Conservation (phyloP, 257 asterid species). For the Handroanthus guayacan region DNA sequence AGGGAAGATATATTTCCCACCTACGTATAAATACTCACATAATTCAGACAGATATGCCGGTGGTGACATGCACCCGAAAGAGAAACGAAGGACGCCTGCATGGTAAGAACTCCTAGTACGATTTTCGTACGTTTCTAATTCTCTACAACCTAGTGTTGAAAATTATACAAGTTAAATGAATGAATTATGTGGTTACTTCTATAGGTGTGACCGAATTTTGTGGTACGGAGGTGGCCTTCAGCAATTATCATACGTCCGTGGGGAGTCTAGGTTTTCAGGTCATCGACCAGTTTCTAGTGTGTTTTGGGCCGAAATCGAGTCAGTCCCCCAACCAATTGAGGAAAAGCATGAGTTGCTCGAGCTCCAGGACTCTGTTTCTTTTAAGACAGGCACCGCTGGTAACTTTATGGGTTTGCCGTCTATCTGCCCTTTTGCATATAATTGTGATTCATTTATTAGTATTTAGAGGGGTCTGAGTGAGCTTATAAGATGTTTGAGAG, state of each 20-base stretch:
- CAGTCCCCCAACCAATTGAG: constrained; percentile 90
- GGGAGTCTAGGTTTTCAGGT: constrained; percentile 94
- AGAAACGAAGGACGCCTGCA: constrained; percentile 96
- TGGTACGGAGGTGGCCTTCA: constrained; percentile 96
- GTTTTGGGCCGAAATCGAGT: constrained; percentile 95
- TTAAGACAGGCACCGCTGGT: constrained; percentile 38
- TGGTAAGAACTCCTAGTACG: constrained; percentile 56
- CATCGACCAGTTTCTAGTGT: constrained; percentile 95
- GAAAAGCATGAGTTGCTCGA: constrained; percentile 88
- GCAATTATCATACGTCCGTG: constrained; percentile 82
- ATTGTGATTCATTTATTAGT: neutral
- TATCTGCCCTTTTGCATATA: neutral
- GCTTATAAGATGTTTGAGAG: no score
- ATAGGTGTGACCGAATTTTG: constrained; percentile 94
- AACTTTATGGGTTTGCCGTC: constrained; percentile 41
- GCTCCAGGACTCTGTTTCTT: constrained; percentile 95
- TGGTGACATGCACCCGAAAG: constrained; percentile 94
- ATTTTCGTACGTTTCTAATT: neutral
- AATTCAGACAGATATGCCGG: constrained; percentile 98
- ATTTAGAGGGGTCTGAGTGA: no score
- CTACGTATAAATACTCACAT: constrained; percentile 91
- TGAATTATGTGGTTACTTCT: constrained; percentile 29
- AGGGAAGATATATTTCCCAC: constrained; percentile 97
- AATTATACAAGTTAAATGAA: no score
- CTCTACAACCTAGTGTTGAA: constrained; percentile 5